phyloP scores from a whole-genome alignment of 208 protist genomes.

The Naegleria fowleri region DNA sequence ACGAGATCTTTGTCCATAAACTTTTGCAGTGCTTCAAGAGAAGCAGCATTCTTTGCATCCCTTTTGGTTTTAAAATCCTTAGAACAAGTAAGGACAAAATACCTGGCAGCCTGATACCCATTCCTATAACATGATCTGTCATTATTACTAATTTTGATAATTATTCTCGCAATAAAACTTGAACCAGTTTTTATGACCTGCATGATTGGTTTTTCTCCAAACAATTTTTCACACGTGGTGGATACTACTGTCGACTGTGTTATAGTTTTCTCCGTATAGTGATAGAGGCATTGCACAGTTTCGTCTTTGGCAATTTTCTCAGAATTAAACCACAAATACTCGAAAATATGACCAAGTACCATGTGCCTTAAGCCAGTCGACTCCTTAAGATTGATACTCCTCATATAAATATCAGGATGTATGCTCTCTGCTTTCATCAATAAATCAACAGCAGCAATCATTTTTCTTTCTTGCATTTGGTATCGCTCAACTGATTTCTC shows the following conservation, averaged over 20 bases:
- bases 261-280: background rate
- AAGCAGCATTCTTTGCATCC: background rate
- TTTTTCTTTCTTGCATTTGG: background rate
- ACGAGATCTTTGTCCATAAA: background rate
- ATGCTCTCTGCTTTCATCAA: background rate
- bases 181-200: background rate
- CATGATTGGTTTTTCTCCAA: background rate
- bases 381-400: background rate
- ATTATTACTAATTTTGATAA: background rate
- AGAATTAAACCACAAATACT: background rate
- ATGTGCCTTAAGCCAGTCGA: background rate
- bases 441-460: background rate
- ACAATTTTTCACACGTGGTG: background rate
- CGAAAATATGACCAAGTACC: background rate
- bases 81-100: background rate
- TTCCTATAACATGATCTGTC: background rate
- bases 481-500: background rate
- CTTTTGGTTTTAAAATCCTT: background rate
- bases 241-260: background rate
- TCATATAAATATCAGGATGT: background rate
- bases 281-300: background rate
- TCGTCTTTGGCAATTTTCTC: background rate
- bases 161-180: background rate
- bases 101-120: background rate
- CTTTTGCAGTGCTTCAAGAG: background rate